These are phyloP conservation scores for Fusarium bulbicola DNA, from an alignment of 2,329 filamentous ascomycete genomes.

Conservation along the genomic window DNA sequence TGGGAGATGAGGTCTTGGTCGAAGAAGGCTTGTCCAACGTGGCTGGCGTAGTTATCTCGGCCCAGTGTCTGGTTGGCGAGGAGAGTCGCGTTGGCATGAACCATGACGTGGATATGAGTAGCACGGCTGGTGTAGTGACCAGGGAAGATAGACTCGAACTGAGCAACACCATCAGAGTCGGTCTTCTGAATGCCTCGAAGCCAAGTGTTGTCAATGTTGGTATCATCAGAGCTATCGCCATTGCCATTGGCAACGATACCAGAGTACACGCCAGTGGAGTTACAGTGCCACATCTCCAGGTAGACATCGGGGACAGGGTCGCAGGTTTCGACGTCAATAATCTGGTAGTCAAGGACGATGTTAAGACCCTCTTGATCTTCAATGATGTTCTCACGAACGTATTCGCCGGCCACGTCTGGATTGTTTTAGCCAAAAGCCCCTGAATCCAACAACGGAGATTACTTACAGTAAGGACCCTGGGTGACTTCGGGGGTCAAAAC, in stretches of 20 bases:
- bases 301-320: conserved; percentile 52
- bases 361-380: conserved; percentile 54
- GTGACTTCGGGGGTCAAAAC: conserved; percentile 61
- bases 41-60: conserved; percentile 55
- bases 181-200: conserved; percentile 53
- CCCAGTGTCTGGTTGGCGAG: conserved; percentile 48
- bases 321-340: conserved; percentile 56
- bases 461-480: conserved; percentile 57
- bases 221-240: conserved; percentile 54
- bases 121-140: conserved; percentile 57
- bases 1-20: conserved; percentile 64
- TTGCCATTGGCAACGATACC: conserved; percentile 52
- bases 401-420: conserved; percentile 45
- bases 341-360: conserved; percentile 55
- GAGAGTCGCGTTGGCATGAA: conserved; percentile 50
- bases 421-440: neutral
- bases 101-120: conserved; percentile 57
- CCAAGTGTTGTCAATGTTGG: conserved; percentile 47
- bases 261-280: conserved; percentile 57
- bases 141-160: conserved; percentile 55
- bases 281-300: conserved; percentile 58
- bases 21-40: conserved; percentile 73
- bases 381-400: conserved; percentile 49
- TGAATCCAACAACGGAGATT: rapidly evolving
- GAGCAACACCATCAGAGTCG: conserved; percentile 53